Evolutionary conservation across 345 rosid species (phyloP), one percentile per base, ranked within the genome.

Genomic region (Acer saccharum): DNA sequence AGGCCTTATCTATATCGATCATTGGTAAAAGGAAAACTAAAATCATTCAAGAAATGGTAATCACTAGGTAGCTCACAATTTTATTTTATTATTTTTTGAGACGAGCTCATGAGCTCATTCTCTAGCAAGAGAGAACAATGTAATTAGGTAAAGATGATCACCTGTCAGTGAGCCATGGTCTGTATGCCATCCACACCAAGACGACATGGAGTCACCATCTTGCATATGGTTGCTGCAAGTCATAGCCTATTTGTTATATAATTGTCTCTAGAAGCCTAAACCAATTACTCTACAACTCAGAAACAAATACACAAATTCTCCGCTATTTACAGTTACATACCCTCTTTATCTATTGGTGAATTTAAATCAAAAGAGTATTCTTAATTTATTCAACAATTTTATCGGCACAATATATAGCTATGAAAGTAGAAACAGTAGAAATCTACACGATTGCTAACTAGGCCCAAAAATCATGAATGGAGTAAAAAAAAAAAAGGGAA

Each of bases 111-210:
- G 29, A 17, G 46, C 74, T 60, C 35, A 25, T 13, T n/a, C 27
- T 18, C 27, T 20, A 60, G 3, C 76, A 58, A 71, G 72, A 48
- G 83, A 58, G 39, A 67, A 80, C 18, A 65, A 75, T 50, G 32
- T 25, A 29, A 71, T 50, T 6, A 72, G 65, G 64, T 69, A 69
- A 74, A 71, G 79, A 1, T 3, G 7, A 61, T 14, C 58, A 90
- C 98, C 98, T 81, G 98, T 93, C 71, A 95, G 83, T 65, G 95
- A 95, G 66, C 93, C 95, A 67, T 92, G 92, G 87, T 95, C 99
- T 21, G 96, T 91, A 73, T 95, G 99, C 98, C 98, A 95, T 71
- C 99, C 99, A 68, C 98, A 95, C 99, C 99, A 95, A 78, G 94
- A 90, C 52, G 98, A 93, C 76, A 86, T 81, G 41, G 91, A 85